Evolutionary conservation across 805 yeast genomes (phyloP), one percentile per base, ranked within the genome.

Genomic region (Spathaspora passalidarum): DNA sequence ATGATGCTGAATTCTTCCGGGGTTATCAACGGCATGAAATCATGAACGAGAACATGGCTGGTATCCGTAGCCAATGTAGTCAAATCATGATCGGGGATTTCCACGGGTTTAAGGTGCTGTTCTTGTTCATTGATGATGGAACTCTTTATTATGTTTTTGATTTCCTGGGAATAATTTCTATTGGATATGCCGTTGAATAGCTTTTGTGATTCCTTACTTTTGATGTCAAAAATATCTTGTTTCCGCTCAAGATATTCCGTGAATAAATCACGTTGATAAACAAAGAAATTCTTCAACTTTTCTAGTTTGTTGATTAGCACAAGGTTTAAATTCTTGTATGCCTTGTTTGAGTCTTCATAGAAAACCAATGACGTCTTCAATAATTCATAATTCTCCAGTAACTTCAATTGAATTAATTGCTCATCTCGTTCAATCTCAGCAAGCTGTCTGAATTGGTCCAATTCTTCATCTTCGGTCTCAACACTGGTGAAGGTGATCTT

Each of bases 21-120:
- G 2, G 71, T 58, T 4, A 68, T 55, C 25, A 72, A 53, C 2
- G 76, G 73, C 74, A 70, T 70, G 55, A 66, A 69, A 55, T 72
- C 77, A 42, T 66, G 65, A 17, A 72, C 67, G 4, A 53, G 35
- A 2, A 44, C 34, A 3, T 36, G 26, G 38, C 48, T 48, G 19
- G 40, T 41, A 25, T 45, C 32, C n/a, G 37, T 39, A 1, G 50
- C 23, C 17, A 45, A 16, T 29, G 43, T 49, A 37, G 22, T 36
- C 25, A 36, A 40, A 18, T 22, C 44, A 23, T 34, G 42, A n/a
- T 29, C 10, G 2, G 26, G 4, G 6, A 42, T 13, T 29, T 39
- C 19, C 6, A 32, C 3, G 2, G 36, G 20, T n/a, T 26, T 19
- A 7, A 42, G 13, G 14, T 37, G 16, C 14, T 25, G 11, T 6